Conservation (phyloP, 2,329 filamentous ascomycete genomes). For the Xylariomycetidae sp. region DNA sequence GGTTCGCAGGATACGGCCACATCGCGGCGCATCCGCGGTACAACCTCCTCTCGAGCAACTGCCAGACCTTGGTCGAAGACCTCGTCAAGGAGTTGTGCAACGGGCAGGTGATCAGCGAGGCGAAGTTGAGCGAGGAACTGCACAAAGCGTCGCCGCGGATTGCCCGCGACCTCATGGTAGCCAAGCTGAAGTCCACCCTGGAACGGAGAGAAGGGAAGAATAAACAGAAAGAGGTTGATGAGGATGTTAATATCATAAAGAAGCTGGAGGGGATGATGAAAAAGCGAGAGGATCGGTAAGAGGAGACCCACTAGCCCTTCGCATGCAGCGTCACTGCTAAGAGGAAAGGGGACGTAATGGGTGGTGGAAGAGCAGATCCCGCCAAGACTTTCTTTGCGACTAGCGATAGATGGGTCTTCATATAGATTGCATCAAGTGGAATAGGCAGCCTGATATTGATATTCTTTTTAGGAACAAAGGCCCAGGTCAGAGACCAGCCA, state of each 20-base stretch:
- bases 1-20: conserved; percentile 7
- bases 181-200: conserved; percentile 18
- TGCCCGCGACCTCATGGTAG: conserved; percentile 25
- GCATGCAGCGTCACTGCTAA: too few relatives aligned
- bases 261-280: conserved; percentile 4
- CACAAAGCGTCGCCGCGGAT: conserved; percentile 22
- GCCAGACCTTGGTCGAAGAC: conserved; percentile 26
- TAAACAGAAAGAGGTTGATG: conserved; percentile 4
- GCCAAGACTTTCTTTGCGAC: too few relatives aligned
- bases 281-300: conserved; percentile 2
- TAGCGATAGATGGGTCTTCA: too few relatives aligned
- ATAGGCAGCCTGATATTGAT: too few relatives aligned
- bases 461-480: too few relatives aligned
- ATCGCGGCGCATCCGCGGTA: conserved; percentile 26
- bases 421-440: too few relatives aligned
- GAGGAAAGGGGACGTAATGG: too few relatives aligned
- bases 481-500: too few relatives aligned
- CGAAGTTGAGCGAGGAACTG: conserved; percentile 26
- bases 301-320: too few relatives aligned
- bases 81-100: conserved; percentile 26
- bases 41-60: conserved; percentile 25
- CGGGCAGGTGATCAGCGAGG: conserved; percentile 24
- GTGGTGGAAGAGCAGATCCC: too few relatives aligned
- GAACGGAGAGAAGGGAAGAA: conserved; percentile 17
- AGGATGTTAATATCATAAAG: conserved; percentile 1